Base-by-base conservation (phyloP, 371 early-diverging fungal species). In the Mortierella sp. region DNA sequence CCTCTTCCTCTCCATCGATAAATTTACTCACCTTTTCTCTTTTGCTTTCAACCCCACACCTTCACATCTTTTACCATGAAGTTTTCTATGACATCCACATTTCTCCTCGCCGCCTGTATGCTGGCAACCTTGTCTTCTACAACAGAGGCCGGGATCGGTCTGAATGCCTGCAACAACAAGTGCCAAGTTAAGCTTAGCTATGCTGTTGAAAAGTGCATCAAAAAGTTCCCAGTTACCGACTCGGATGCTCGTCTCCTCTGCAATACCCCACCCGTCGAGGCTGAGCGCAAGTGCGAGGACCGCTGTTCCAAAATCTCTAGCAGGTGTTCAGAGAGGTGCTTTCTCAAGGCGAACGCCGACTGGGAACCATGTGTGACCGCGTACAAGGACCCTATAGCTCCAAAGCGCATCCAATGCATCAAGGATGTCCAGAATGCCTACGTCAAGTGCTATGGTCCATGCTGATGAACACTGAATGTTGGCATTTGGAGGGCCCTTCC, bases 371-470 rank as follows among this genome's bases (percentile, higher is more conserved):
- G 77, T 38, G 70, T 76, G 44, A 45, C 31, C 72, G 13, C 45
- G 8, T 44, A 76, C 70, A 76, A 71, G 26, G 48, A 52, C n/a
- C 44, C 50, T n/a, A 76, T 48, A 10, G 58, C 44, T 26, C 45
- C 74, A 44, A 74, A 74, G 45, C 74, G 74, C 42, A 74, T 74
- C 26, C 55, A 68, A 45, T 76, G 77, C 73, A 71, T 70, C 72
- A 76, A 76, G 44, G 70, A 70, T 44, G 77, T 76, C 16, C 11
- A 50, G 3, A 11, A 21, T 14, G 57, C 72, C 45, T 42, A 16
- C 70, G 10, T 24, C 77, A 55, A 45, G 55, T 76, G 77, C 14
- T 42, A 44, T 24, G 54, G 4, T 38, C 70, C 57, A 44, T 71
- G 73, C 45, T 54, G 24, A 52, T 48, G 45, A 34, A 34, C 50